These are phyloP conservation scores for Tetrapisispora nanseiensis DNA, from an alignment of 805 yeast genomes.

Conservation along the genomic window DNA sequence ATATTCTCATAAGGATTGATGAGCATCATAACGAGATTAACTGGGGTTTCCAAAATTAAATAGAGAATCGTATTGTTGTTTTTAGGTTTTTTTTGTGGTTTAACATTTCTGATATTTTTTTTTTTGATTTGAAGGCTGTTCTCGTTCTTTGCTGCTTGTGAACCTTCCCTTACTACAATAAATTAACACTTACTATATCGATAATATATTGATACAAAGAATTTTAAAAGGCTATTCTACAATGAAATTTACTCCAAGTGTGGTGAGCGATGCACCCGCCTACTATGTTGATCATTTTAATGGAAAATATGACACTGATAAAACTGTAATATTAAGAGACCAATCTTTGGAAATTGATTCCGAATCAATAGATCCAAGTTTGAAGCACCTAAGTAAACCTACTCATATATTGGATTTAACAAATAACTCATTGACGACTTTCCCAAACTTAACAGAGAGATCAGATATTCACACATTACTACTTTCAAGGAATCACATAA, in stretches of 20 bases:
- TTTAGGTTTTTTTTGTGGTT: too few species aligned
- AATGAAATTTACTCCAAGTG: constrained; percentile 50
- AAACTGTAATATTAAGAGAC: constrained; percentile 21
- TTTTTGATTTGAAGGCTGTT: too few species aligned
- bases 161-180: too few species aligned
- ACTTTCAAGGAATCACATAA: constrained; percentile 53
- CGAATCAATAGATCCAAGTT: constrained; percentile 33
- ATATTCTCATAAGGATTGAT: too few species aligned
- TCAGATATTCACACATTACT: constrained; percentile 41
- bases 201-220: too few species aligned
- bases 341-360: constrained; percentile 34
- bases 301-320: constrained; percentile 21
- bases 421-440: constrained; percentile 54
- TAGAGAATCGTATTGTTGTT: too few species aligned
- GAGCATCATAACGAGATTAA: too few species aligned
- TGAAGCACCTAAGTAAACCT: constrained; percentile 35
- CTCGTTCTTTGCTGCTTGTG: too few species aligned
- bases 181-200: too few species aligned
- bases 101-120: too few species aligned
- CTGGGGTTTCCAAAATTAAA: too few species aligned
- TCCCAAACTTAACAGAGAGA: constrained; percentile 41
- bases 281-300: constrained; percentile 35
- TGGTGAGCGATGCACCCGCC: constrained; percentile 40
- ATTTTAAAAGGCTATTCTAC: too few species aligned
- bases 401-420: constrained; percentile 61